phyloP scores from a whole-genome alignment of 2,329 filamentous ascomycete species.

The Blumeria hordei region DNA sequence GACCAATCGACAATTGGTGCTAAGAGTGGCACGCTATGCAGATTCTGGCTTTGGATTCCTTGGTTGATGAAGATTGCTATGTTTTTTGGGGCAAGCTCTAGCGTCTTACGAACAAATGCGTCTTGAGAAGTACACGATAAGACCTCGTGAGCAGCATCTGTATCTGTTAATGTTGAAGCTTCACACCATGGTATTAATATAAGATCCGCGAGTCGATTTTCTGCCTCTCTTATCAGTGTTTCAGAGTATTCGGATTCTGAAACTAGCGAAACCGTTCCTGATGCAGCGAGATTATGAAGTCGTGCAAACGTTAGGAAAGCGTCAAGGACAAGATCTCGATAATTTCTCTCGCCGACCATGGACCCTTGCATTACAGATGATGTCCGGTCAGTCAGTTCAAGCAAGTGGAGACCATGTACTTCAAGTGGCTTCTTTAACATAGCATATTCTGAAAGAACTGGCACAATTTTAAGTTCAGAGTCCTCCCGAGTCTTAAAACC shows the following conservation, averaged over 20 bases:
- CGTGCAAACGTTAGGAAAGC: conserved; percentile 75
- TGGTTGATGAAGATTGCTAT: conserved; percentile 63
- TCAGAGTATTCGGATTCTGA: conserved; percentile 59
- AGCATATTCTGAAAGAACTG: conserved; percentile 9
- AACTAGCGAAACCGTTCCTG: conserved; percentile 57
- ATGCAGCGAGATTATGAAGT: conserved; percentile 60
- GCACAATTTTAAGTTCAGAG: conserved; percentile 8
- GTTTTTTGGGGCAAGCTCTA: conserved; percentile 39
- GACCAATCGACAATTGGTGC: too few relatives aligned
- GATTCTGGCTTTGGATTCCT: conserved; percentile 20
- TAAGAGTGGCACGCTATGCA: conserved; percentile 11
- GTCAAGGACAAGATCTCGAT: conserved; percentile 67
- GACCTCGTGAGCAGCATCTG: conserved; percentile 24
- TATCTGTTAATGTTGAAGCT: conserved; percentile 47
- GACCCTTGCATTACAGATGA: conserved; percentile 90
- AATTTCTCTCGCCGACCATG: conserved; percentile 48
- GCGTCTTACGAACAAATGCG: conserved; percentile 44
- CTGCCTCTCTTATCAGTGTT: conserved; percentile 44
- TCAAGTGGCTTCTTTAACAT: conserved; percentile 7
- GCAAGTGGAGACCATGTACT: conserved; percentile 53
- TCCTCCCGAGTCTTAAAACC: too few relatives aligned
- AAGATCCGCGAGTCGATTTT: conserved; percentile 45
- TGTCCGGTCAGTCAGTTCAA: conserved; percentile 75
- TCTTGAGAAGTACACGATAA: conserved; percentile 41
- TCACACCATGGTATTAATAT: conserved; percentile 79